Evolutionary conservation across 2,329 filamentous ascomycete species (phyloP).

Genomic region (Penicillium glabrum): DNA sequence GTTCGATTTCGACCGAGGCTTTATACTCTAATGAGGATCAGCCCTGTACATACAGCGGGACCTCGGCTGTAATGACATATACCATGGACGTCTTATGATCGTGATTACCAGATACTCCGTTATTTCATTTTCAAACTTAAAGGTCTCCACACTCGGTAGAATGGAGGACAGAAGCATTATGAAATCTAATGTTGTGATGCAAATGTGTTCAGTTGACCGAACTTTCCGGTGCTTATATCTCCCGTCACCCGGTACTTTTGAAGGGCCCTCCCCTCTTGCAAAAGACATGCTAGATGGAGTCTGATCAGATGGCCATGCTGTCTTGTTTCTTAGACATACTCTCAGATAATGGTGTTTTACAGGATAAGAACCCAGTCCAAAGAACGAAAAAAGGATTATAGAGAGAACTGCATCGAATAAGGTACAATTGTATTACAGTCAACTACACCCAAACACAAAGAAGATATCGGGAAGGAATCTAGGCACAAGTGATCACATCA

Average conservation of each 20-base stretch:
- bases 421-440: slow-evolving; percentile 43
- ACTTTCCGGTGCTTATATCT: no score
- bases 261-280: no score
- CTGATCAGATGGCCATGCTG: no score
- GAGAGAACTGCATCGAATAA: slow-evolving; percentile 24
- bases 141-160: not conserved
- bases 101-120: not conserved
- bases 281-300: no score
- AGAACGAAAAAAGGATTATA: not conserved
- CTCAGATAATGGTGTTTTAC: not conserved
- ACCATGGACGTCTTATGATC: not conserved
- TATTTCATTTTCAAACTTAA: not conserved
- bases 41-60: not conserved
- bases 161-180: not conserved
- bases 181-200: no score
- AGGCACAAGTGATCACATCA: slow-evolving; percentile 35
- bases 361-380: not conserved
- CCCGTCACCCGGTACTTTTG: no score
- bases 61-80: not conserved
- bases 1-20: not conserved
- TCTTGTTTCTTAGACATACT: not conserved
- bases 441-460: slow-evolving; percentile 37
- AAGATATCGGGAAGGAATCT: slow-evolving; percentile 40
- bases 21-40: not conserved
- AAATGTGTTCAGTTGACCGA: no score